A percentile compares a stretch with the other conserved stretches of the same genome.
phyloP scores from a whole-genome alignment of 73 alveolate species.

The Blepharisma stoltei region DNA sequence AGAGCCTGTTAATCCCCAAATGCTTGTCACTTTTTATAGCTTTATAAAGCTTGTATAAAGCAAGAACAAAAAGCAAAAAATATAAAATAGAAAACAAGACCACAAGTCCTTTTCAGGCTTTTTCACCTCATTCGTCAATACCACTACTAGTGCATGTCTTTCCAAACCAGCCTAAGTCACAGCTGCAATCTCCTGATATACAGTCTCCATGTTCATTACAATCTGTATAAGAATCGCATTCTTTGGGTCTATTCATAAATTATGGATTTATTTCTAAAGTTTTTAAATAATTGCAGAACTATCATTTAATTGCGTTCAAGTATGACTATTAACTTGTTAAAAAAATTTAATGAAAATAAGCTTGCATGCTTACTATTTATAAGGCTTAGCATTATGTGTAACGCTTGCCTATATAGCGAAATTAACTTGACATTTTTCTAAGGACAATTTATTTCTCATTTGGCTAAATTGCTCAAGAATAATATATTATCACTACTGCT shows the following conservation, averaged over 20 bases:
- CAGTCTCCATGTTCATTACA: not conserved
- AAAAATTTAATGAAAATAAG: too few relatives aligned
- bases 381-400: too few relatives aligned
- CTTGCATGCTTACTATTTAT: too few relatives aligned
- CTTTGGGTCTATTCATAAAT: too few relatives aligned
- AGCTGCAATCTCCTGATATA: not conserved
- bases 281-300: too few relatives aligned
- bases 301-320: too few relatives aligned
- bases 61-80: not conserved
- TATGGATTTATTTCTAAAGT: too few relatives aligned
- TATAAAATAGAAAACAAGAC: not conserved
- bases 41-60: conserved; percentile 11
- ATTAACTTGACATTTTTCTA: too few relatives aligned
- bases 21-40: not conserved
- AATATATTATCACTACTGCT: too few relatives aligned
- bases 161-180: conserved; percentile 26
- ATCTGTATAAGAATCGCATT: too few relatives aligned
- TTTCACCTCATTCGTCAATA: conserved; percentile 4
- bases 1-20: not conserved
- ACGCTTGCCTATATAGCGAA: too few relatives aligned
- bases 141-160: not conserved
- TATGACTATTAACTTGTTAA: too few relatives aligned
- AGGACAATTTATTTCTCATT: conserved; percentile 76
- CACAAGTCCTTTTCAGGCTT: not conserved
- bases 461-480: conserved; percentile 82